A percentile compares a stretch with the other conserved stretches of the same genome.
Evolutionary conservation across 2,329 filamentous ascomycete genomes (phyloP).

Genomic region (Blastomyces gilchristii): DNA sequence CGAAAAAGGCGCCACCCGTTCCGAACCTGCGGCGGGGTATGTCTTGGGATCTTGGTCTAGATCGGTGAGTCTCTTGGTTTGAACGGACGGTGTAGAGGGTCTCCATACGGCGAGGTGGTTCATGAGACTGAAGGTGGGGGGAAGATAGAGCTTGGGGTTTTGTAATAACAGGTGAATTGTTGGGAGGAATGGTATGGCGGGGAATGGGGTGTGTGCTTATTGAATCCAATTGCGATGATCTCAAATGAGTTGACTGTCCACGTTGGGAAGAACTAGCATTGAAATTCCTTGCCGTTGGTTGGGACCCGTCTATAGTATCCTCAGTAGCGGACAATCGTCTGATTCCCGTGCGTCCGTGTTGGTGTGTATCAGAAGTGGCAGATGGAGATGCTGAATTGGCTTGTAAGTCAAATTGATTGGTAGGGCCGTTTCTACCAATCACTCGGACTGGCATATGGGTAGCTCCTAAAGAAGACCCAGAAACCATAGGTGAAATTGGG

Average conservation of each 20-base stretch:
- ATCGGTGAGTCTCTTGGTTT: slow-evolving; percentile 10
- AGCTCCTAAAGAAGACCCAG: not conserved
- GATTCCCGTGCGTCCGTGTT: not conserved
- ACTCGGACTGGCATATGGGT: not conserved
- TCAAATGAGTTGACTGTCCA: not conserved
- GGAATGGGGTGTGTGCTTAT: not conserved
- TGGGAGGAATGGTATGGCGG: not conserved
- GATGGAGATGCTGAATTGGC: slow-evolving; percentile 1
- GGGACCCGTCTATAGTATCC: not conserved
- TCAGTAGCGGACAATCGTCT: not conserved
- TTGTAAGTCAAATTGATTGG: not conserved
- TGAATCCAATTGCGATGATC: not conserved
- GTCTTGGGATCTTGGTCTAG: slow-evolving; percentile 18
- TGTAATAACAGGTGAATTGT: not conserved
- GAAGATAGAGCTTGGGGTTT: not conserved
- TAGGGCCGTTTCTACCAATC: slow-evolving; percentile 6
- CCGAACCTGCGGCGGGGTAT: slow-evolving; percentile 10
- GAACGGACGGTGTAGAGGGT: slow-evolving; percentile 4
- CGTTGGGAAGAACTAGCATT: not conserved
- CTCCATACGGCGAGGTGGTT: slow-evolving; percentile 8
- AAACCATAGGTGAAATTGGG: not conserved
- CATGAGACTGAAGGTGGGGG: slow-evolving; percentile 2
- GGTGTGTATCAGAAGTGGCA: not conserved
- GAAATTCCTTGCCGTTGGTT: not conserved
- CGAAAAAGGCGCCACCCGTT: slow-evolving; percentile 8